Conservation (phyloP, 768 basidiomycete species). For the Guyanaporus albipodus region DNA sequence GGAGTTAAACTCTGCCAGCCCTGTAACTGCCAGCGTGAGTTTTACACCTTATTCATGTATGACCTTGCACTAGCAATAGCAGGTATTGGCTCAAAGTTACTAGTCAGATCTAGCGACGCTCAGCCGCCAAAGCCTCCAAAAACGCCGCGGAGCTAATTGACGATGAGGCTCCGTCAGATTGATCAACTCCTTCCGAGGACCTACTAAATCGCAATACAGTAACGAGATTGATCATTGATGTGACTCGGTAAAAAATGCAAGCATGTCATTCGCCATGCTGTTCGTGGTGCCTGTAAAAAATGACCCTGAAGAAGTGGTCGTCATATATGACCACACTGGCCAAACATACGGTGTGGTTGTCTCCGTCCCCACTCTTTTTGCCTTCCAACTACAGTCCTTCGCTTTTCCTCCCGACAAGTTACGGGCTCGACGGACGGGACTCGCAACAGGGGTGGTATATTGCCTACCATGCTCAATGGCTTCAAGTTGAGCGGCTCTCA, state of each 20-base stretch:
- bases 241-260: not conserved
- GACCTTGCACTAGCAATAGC: no score
- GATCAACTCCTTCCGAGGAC: no score
- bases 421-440: not conserved
- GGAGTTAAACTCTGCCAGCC: no score
- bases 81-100: no score
- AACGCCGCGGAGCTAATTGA: no score
- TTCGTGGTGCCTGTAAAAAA: conserved; percentile 12
- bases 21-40: no score
- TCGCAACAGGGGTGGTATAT: not conserved
- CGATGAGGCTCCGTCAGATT: no score
- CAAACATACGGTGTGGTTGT: no score
- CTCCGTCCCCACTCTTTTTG: conserved; percentile 1
- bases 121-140: no score
- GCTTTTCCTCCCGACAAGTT: not conserved
- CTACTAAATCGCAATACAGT: not conserved
- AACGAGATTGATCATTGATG: not conserved
- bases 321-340: no score
- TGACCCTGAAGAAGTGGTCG: conserved; percentile 11
- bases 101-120: no score
- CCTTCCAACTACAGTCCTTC: conserved; percentile 17
- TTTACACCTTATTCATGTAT: no score
- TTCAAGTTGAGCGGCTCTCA: not conserved
- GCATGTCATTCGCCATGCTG: not conserved
- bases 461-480: conserved; percentile 12